These are phyloP conservation scores for Ambrosiella beaveri DNA, from an alignment of 2,329 filamentous ascomycete genomes.

Conservation along the genomic window DNA sequence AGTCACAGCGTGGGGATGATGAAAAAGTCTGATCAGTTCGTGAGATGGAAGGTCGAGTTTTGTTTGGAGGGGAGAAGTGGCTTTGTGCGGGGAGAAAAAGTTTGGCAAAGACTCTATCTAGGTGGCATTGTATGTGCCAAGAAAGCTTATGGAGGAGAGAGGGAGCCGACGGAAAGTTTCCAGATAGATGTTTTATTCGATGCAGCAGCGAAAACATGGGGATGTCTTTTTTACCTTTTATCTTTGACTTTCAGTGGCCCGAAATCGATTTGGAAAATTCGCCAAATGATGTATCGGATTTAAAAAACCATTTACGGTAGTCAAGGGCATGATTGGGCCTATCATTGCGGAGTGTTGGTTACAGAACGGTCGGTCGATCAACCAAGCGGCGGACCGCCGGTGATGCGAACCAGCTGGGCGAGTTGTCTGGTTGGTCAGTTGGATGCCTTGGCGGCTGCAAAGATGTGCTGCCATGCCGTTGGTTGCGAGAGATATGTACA, in stretches of 20 bases:
- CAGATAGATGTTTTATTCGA: background rate
- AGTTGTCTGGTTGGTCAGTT: background rate
- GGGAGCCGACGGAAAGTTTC: conserved; percentile 2
- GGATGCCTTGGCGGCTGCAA: background rate
- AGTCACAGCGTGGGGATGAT: no score
- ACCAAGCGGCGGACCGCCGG: background rate
- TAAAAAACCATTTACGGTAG: no score
- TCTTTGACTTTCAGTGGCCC: no score
- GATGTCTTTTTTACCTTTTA: background rate
- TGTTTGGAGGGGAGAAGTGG: no score
- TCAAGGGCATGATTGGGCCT: no score
- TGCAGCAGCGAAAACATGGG: background rate
- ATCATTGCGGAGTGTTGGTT: background rate
- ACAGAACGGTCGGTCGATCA: background rate
- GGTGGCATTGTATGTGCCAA: background rate
- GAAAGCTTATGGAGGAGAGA: background rate
- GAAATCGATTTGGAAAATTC: no score
- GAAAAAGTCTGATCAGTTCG: no score
- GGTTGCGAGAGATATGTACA: no score
- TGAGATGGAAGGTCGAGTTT: no score
- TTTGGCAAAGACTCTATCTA: no score
- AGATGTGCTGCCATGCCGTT: background rate
- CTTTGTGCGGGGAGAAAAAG: no score
- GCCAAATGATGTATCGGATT: no score
- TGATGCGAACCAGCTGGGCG: background rate